Conservation (phyloP, 495 filamentous ascomycete genomes). For the Mytilinidion resinicola region DNA sequence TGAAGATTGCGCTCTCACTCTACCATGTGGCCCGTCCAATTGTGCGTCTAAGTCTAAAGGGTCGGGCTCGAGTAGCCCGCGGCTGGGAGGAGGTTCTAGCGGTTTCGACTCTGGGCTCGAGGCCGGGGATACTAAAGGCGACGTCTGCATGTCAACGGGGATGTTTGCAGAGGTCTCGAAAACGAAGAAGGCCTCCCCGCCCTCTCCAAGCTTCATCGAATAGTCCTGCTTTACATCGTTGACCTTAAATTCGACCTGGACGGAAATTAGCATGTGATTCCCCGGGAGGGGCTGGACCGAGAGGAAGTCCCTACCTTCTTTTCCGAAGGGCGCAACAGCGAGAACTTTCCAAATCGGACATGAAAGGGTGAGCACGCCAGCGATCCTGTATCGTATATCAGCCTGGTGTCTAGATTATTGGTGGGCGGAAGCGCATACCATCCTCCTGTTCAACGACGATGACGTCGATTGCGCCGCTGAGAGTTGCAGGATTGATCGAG, state of each 20-base stretch:
- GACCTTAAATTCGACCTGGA: slow-evolving; percentile 83
- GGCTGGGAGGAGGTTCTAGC: slow-evolving; percentile 47
- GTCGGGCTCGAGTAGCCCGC: slow-evolving; percentile 72
- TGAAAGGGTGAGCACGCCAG: slow-evolving; percentile 94
- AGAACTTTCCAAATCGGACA: slow-evolving; percentile 98
- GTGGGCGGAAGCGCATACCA: slow-evolving; percentile 45
- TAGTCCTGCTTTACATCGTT: slow-evolving; percentile 87
- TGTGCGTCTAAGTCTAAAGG: slow-evolving; percentile 62
- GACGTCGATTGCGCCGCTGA: slow-evolving; percentile 97
- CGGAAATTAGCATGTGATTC: too few relatives aligned
- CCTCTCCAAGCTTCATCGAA: slow-evolving; percentile 97
- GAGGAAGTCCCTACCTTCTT: slow-evolving; percentile 63
- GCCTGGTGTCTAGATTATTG: neutral
- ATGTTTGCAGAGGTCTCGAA: slow-evolving; percentile 90
- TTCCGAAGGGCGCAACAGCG: slow-evolving; percentile 86
- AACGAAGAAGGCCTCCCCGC: slow-evolving; percentile 96
- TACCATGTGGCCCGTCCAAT: slow-evolving; percentile 4
- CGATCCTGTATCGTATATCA: slow-evolving; percentile 42
- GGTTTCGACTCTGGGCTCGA: slow-evolving; percentile 63
- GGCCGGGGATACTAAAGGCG: slow-evolving; percentile 81
- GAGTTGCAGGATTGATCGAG: slow-evolving; percentile 94
- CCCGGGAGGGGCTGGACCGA: too few relatives aligned
- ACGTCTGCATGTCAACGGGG: slow-evolving; percentile 85
- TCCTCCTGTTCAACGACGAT: slow-evolving; percentile 98
- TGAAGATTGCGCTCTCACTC: slow-evolving; percentile 16